Evolutionary conservation across 139 green algal species (phyloP).

Genomic region (Chloropicon primus): DNA sequence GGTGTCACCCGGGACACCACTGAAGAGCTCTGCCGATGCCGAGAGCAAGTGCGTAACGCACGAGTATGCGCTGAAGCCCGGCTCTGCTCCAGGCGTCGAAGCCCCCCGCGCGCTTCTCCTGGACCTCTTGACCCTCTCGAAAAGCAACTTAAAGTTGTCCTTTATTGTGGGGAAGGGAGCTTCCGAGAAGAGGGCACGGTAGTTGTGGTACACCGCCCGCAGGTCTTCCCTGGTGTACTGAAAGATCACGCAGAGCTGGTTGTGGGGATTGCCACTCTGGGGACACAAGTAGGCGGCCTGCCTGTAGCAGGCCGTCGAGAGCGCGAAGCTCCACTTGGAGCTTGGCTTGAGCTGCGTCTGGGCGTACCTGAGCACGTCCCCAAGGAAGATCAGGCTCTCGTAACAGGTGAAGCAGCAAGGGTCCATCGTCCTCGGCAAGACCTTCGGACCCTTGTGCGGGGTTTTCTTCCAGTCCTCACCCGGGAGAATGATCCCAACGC

Average conservation of each 20-base stretch:
- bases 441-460: neutral
- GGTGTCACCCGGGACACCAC: no score
- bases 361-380: neutral
- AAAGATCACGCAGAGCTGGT: neutral
- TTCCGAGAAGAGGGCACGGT: neutral
- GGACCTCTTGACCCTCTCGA: neutral
- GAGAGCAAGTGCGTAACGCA: neutral
- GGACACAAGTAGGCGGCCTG: neutral
- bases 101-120: no score
- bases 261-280: neutral
- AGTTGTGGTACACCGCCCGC: neutral
- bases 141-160: neutral
- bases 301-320: neutral
- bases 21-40: neutral
- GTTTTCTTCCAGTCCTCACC: neutral
- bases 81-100: neutral
- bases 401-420: neutral
- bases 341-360: neutral
- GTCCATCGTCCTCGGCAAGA: neutral
- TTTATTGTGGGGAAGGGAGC: neutral
- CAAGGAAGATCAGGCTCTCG: neutral
- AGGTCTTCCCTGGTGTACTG: neutral
- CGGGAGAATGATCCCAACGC: neutral
- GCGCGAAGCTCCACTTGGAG: neutral
- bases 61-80: neutral